Conservation (phyloP, 2,329 filamentous ascomycete genomes). For the Ophiostoma australiae region DNA sequence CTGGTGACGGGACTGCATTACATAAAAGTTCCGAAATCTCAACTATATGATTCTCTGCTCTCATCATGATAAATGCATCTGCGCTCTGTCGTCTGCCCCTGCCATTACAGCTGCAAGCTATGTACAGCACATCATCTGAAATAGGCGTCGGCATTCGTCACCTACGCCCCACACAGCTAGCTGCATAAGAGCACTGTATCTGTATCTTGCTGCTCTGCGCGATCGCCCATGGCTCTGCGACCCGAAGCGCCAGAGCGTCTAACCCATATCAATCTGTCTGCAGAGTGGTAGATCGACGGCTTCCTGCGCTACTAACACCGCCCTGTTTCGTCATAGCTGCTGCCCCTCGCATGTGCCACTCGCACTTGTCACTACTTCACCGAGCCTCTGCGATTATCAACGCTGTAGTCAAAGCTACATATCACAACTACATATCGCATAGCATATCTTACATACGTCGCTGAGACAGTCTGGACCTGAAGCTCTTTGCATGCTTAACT, state of each 20-base stretch:
- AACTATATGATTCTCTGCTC: background rate
- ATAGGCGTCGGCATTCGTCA: background rate
- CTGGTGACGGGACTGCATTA: background rate
- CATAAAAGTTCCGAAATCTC: background rate
- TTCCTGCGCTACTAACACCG: background rate
- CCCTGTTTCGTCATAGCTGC: background rate
- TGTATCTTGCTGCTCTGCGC: background rate
- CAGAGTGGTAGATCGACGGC: background rate
- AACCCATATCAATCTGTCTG: background rate
- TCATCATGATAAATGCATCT: background rate
- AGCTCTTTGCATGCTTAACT: background rate
- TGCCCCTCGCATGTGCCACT: background rate
- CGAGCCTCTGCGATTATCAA: background rate
- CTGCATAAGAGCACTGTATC: background rate
- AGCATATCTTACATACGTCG: background rate
- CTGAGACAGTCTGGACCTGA: background rate
- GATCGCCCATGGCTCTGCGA: background rate
- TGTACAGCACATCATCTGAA: background rate
- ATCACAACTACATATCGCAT: background rate
- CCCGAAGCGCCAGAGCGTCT: background rate
- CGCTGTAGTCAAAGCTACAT: background rate
- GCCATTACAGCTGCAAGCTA: background rate
- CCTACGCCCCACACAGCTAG: background rate
- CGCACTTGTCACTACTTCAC: background rate
- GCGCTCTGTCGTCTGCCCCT: background rate